Base-by-base conservation (phyloP, 2,329 filamentous ascomycete species). In the Elsinoe australis region DNA sequence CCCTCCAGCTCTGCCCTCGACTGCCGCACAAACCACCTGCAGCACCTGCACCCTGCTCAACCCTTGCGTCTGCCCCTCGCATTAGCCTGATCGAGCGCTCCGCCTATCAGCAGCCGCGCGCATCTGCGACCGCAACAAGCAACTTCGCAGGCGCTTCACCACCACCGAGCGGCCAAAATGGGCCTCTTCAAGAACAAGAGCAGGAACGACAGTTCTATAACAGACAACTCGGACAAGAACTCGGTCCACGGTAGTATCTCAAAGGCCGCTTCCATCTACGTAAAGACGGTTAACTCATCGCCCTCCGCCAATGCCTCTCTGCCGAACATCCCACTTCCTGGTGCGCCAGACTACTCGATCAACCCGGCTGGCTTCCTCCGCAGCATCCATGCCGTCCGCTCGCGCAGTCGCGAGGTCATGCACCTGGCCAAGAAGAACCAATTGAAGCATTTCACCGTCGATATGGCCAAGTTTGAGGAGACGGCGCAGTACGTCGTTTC, bases 311-410 rank as follows among this genome's bases (percentile, higher is more conserved):
- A 67, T 42, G 70, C 71, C 26, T 66, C 58, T 50, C 62, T 66
- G 41, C 63, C 65, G 57, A 85, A 88, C 65, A 75, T 94, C 59
- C 79, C 87, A 54, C 77, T 96, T 39, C 86, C 90, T 42, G 83
- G 80, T 60, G 81, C 88, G 12, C 89, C 90, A 21, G 89, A 96
- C 67, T 89, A 90, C 59, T 76, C 83, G 53, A 74, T 90, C 57
- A 87, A 96, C 64, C 89, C 90, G 15, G 87, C 85, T 18, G 89
- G 82, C 52, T 96, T 96, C 67, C 77, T 98, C 59, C 81, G 86
- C 62, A 95, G 88, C 68, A 79, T 96, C 60, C 81, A 87, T 59
- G 81, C 92, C 21, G 87, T 98, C 19, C 78, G 92, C 53, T 87
- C 95, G 59, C 73, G 88, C 54, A 83, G 79, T 61, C 78, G 71